Base-by-base conservation (phyloP, 805 yeast genomes). In the Pichia nanzhaoensis region DNA sequence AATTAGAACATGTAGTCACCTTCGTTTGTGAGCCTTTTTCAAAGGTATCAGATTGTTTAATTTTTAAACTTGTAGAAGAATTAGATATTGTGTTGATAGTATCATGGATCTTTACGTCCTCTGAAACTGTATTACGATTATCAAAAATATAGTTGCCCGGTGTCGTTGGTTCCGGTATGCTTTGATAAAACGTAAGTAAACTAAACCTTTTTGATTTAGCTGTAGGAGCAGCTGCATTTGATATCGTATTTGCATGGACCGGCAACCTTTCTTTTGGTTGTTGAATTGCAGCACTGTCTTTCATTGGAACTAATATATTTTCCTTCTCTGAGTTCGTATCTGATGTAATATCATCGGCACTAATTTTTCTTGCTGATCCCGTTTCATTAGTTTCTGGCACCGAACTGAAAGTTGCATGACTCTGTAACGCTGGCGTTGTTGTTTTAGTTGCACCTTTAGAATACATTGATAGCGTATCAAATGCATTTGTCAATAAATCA, bases 401-500 rank as follows among this genome's bases (percentile, higher is more conserved):
- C 28, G 28, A 24, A 10, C 10, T 24, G 28, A 24, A 24, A 24
- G 28, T 10, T 10, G 28, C 28, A 24, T 24, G 6, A 10, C 9
- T 24, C 10, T 24, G 28, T 24, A 24, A 10, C 6, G 10, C 28
- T 24, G 28, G 28, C 10, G 28, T 24, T 7, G 9, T 24, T 24
- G 28, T 24, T 24, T 9, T 22, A n/a, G 31, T 27, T 24, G 41
- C 30, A 17, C 16, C 41, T 16, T 38, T 40, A 18, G 43, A 40
- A 7, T 33, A 17, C 31, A 40, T 40, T 17, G 43, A 40, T 33
- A 40, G 22, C 20, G 55, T 41, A 35, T 63, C 67, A 38, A 63
- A 55, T 1, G 67, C 66, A 47, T 53, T 59, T 4, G 64, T 57
- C 20, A 64, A 51, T 8, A 64, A 57, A 48, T 63, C 66, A 20